Base-by-base conservation (phyloP, 768 basidiomycete species). In the Rhizopogon vesiculosus region DNA sequence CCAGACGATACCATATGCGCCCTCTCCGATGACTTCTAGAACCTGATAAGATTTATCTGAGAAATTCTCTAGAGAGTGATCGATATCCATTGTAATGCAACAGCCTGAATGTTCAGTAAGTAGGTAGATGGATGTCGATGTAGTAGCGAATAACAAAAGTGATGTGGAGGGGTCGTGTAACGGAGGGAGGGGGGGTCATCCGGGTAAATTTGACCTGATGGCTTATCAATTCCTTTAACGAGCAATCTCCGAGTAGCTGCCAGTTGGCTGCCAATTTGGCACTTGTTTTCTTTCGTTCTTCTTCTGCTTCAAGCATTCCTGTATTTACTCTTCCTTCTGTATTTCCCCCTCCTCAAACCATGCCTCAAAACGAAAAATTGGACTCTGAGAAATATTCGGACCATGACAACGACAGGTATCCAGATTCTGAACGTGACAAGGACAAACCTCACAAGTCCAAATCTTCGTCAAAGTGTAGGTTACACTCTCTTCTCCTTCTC, bases 1-100 rank as follows among this genome's bases (percentile, higher is more conserved):
- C 77, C 87, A 87, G 44, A 97, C 95, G 65, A 95, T 84, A 40
- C 94, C 95, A 72, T 96, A 96, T 13, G 93, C 94, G 42, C 95
- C 96, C 66, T 98, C 96, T 33, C 96, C 94, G 52, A 94, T 91
- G 57, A 91, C 84, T 70, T 92, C 89, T 46, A 89, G 72, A 1
- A 90, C 82, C 66, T 84, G 79, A 69, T 94, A 95, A 64, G 74
- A 69, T 51, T 75, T 71, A 42, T 76, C 80, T 52, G 80, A 71
- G 56, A 85, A 86, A 55, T 70, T 74, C 41, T 73, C 64, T 57
- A 79, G 68, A 58, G 72, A 61, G 54, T 58, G 51, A 48, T 69
- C 71, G n/a, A 43, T 40, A 40, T 59, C 56, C 67, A 69, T 68
- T 35, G 44, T 33, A 49, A 45, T 52, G 53, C 39, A 51, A 57